Conservation (phyloP, 441 rosid species). For the Adansonia grandidieri region DNA sequence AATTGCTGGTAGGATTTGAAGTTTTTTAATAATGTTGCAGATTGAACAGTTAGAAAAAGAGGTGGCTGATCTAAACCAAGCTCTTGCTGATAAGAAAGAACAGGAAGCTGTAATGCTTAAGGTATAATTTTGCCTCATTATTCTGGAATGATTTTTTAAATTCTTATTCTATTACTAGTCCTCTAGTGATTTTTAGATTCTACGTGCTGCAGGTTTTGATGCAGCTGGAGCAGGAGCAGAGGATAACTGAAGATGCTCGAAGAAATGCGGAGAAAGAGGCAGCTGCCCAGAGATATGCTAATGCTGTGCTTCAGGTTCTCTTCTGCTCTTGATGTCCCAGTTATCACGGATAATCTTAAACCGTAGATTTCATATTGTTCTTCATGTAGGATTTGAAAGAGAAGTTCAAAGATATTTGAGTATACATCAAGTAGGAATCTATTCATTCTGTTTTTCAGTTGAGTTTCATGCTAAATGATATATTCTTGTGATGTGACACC, state of each 20-base stretch:
- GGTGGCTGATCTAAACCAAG: slow-evolving; percentile 49
- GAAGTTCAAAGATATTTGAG: slow-evolving; percentile 1
- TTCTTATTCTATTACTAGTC: slow-evolving; percentile 20
- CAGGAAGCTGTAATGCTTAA: slow-evolving; percentile 68
- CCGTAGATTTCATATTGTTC: slow-evolving; percentile 1
- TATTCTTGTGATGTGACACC: background rate
- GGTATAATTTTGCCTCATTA: slow-evolving; percentile 36
- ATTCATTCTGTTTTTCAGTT: background rate
- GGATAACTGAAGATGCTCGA: slow-evolving; percentile 66
- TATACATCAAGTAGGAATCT: slow-evolving; percentile 7
- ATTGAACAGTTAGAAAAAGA: slow-evolving; percentile 65
- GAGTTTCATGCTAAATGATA: slow-evolving; percentile 1
- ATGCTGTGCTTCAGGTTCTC: slow-evolving; percentile 58
- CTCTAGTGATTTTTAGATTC: slow-evolving; percentile 21
- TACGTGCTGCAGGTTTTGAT: slow-evolving; percentile 47
- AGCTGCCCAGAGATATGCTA: slow-evolving; percentile 55
- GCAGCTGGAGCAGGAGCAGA: slow-evolving; percentile 68
- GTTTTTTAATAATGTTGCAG: slow-evolving; percentile 40
- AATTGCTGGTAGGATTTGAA: slow-evolving; percentile 28
- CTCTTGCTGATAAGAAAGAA: slow-evolving; percentile 62
- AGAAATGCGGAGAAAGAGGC: slow-evolving; percentile 62
- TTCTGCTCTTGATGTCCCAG: background rate
- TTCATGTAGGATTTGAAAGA: slow-evolving; percentile 10
- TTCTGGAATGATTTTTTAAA: slow-evolving; percentile 8
- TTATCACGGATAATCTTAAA: background rate